These are phyloP conservation scores for Arabidopsis lyrata DNA, from an alignment of 441 rosid species.

Conservation along the genomic window DNA sequence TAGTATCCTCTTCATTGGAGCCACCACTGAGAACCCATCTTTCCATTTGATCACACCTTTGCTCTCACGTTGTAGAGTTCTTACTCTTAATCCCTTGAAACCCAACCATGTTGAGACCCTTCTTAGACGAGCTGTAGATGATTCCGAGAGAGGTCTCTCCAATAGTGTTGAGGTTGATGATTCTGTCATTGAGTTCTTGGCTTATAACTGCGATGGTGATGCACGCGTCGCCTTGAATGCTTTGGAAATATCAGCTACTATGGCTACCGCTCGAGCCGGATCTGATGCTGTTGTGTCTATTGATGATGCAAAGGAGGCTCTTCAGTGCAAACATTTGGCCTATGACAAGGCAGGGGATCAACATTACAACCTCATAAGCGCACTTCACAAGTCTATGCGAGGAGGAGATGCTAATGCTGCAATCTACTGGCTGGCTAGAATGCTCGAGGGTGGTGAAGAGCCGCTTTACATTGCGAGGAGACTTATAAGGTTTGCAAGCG, in stretches of 20 bases:
- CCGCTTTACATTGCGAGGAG: conserved; percentile 89
- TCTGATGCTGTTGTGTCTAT: conserved; percentile 40
- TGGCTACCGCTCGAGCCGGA: conserved; percentile 54
- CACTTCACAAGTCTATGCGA: conserved; percentile 87
- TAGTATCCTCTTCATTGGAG: conserved; percentile 77
- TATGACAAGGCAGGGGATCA: conserved; percentile 87
- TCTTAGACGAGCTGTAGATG: conserved; percentile 52
- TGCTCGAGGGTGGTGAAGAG: conserved; percentile 87
- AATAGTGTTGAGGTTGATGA: conserved; percentile 49
- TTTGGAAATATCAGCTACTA: conserved; percentile 70
- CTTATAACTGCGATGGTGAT: conserved; percentile 77
- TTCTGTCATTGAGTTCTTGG: conserved; percentile 61
- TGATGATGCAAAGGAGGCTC: conserved; percentile 87
- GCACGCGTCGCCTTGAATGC: conserved; percentile 83
- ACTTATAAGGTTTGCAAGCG: conserved; percentile 83
- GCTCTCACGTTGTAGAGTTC: conserved; percentile 76
- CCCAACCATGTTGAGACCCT: conserved; percentile 60
- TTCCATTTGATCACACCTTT: conserved; percentile 82
- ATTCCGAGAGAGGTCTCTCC: conserved; percentile 48
- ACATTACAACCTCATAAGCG: conserved; percentile 83
- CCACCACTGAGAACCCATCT: conserved; percentile 90
- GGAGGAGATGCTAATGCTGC: conserved; percentile 85
- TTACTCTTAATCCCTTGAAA: conserved; percentile 67
- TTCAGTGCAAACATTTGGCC: conserved; percentile 80
- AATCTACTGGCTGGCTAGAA: conserved; percentile 81